Percentiles rank a stretch among this genome's conserved stretches.
Conservation (phyloP, 768 basidiomycete species). For the Dentipellis fragilis region DNA sequence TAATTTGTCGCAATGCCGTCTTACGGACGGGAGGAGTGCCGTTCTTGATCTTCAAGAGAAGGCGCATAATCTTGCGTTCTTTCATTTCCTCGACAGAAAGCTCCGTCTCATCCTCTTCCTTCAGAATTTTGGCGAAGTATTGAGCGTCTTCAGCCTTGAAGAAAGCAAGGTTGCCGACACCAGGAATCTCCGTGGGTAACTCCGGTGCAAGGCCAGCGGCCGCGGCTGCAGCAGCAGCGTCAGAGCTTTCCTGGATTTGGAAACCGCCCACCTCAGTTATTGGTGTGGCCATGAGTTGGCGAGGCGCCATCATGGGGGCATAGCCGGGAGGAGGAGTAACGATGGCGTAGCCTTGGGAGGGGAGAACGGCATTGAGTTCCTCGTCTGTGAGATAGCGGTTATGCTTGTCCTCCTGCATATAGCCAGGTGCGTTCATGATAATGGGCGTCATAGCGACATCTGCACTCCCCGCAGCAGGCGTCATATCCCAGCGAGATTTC, state of each 20-base stretch:
- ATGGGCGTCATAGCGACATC: slow-evolving; percentile 70
- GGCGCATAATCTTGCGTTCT: slow-evolving; percentile 97
- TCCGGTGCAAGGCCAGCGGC: slow-evolving; percentile 91
- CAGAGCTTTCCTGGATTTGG: slow-evolving; percentile 93
- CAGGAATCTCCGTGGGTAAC: slow-evolving; percentile 93
- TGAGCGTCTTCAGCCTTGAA: slow-evolving; percentile 98
- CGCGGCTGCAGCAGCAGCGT: slow-evolving; percentile 78
- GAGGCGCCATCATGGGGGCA: slow-evolving; percentile 57
- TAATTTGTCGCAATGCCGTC: slow-evolving; percentile 94
- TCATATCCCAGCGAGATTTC: slow-evolving; percentile 95
- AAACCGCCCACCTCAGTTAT: slow-evolving; percentile 68
- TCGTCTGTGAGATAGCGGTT: slow-evolving; percentile 95
- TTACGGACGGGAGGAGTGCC: slow-evolving; percentile 98
- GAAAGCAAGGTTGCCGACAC: slow-evolving; percentile 93
- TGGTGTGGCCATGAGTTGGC: slow-evolving; percentile 41
- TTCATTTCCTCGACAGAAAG: slow-evolving; percentile 96
- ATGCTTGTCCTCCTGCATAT: slow-evolving; percentile 89
- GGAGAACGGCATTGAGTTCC: slow-evolving; percentile 87
- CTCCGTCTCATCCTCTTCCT: slow-evolving; percentile 91
- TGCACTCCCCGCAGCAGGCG: slow-evolving; percentile 48
- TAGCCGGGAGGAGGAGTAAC: slow-evolving; percentile 94
- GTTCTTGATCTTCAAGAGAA: slow-evolving; percentile 98
- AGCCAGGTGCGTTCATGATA: slow-evolving; percentile 78
- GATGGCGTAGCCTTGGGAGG: slow-evolving; percentile 76
- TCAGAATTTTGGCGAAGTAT: slow-evolving; percentile 93